Evolutionary conservation across 306 rosid genomes (phyloP).

Genomic region (Prunus kanzakura): DNA sequence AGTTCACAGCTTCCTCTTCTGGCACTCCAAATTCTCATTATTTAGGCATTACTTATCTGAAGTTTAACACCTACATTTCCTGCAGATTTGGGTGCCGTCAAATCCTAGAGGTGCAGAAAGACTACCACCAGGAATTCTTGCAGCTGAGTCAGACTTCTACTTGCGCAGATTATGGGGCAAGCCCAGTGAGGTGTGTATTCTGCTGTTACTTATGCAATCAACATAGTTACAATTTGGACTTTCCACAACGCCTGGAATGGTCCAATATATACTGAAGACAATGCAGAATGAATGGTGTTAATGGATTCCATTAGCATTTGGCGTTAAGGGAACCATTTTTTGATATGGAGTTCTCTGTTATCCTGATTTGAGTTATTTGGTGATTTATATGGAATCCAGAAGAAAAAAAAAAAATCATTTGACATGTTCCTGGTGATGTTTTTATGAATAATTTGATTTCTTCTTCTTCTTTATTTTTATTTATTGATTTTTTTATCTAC

Average conservation of each 20-base stretch:
- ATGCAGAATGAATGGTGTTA: background rate
- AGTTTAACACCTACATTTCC: constrained; percentile 11
- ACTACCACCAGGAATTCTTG: constrained; percentile 75
- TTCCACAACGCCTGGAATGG: background rate
- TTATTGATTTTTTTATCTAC: background rate
- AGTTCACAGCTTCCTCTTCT: background rate
- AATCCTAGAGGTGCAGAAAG: constrained; percentile 96
- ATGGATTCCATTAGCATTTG: background rate
- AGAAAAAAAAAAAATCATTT: background rate
- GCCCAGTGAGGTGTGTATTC: constrained; percentile 77
- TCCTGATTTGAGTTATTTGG: background rate
- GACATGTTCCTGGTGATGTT: background rate
- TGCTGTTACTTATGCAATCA: background rate
- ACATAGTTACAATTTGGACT: constrained; percentile 1
- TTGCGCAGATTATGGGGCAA: constrained; percentile 93
- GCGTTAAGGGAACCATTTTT: background rate
- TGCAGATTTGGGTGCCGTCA: constrained; percentile 93
- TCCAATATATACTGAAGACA: background rate
- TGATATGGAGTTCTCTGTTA: background rate
- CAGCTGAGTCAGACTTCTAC: constrained; percentile 78
- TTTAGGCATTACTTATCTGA: background rate
- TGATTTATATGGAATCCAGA: background rate
- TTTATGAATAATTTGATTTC: background rate
- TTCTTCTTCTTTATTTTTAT: background rate
- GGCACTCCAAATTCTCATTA: background rate